Percentiles rank a stretch among this genome's conserved stretches.
These are phyloP conservation scores for Termitomyces sp. DNA, from an alignment of 768 basidiomycete species.

Conservation along the genomic window DNA sequence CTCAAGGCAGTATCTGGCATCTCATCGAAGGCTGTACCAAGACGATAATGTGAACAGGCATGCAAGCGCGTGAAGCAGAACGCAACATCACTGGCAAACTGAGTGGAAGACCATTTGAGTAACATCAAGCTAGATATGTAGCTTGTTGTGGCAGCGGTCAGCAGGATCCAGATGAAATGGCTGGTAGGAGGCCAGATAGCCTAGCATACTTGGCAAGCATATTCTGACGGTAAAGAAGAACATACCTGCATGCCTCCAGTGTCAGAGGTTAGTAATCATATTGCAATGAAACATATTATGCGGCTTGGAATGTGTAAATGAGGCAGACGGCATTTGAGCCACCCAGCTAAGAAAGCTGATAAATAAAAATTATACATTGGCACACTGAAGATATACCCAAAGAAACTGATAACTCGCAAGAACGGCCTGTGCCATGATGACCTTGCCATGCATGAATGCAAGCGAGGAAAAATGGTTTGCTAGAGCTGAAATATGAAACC, in stretches of 20 bases:
- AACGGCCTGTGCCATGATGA: slow-evolving; percentile 28
- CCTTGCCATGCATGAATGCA: slow-evolving; percentile 9
- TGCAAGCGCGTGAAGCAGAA: slow-evolving; percentile 27
- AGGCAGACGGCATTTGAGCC: slow-evolving; percentile 37
- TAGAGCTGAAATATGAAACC: slow-evolving; percentile 26
- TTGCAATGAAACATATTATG: slow-evolving; percentile 41
- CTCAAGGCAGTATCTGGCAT: slow-evolving; percentile 7
- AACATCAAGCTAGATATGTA: slow-evolving; percentile 30
- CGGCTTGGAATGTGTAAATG: slow-evolving; percentile 37
- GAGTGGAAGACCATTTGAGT: slow-evolving; percentile 36
- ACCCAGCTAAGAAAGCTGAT: slow-evolving; percentile 13
- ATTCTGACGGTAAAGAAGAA: neutral
- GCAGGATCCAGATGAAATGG: slow-evolving; percentile 35
- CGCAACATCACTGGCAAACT: slow-evolving; percentile 33
- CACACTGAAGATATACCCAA: slow-evolving; percentile 19
- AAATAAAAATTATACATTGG: neutral
- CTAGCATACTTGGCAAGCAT: neutral
- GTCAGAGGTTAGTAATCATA: slow-evolving; percentile 37
- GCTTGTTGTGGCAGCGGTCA: slow-evolving; percentile 30
- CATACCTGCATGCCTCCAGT: slow-evolving; percentile 25
- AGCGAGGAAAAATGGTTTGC: slow-evolving; percentile 17
- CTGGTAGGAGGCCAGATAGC: slow-evolving; percentile 22
- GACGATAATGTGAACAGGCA: slow-evolving; percentile 24
- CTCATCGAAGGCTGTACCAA: slow-evolving; percentile 19
- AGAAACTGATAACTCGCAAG: slow-evolving; percentile 33